These are phyloP conservation scores for Canavalia gladiata DNA, from an alignment of 306 rosid species.

Conservation along the genomic window DNA sequence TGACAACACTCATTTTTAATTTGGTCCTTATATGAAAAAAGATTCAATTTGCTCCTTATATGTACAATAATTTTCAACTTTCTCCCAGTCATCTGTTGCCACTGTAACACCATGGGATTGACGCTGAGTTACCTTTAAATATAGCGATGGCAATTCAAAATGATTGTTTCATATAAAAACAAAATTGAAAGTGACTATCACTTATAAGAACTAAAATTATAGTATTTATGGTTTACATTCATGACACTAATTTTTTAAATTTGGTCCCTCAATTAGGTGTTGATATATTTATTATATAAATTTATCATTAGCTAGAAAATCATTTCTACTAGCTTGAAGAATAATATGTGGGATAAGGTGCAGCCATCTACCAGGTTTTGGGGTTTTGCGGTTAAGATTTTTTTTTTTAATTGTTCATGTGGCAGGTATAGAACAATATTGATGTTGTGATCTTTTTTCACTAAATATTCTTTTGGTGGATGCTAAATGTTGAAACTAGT, in stretches of 20 bases:
- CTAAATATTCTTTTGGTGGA: not conserved
- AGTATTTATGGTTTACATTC: not conserved
- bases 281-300: not conserved
- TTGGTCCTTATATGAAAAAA: not conserved
- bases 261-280: not conserved
- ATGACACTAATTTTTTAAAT: not conserved
- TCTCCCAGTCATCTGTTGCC: not conserved
- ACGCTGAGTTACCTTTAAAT: not conserved
- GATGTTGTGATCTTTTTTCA: not conserved
- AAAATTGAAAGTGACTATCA: not conserved
- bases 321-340: not conserved
- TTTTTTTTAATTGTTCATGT: not conserved
- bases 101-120: not conserved
- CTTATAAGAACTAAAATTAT: not conserved
- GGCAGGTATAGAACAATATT: not conserved
- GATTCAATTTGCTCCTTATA: not conserved
- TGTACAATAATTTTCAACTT: not conserved
- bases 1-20: not conserved
- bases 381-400: not conserved
- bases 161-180: not conserved
- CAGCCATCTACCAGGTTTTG: not conserved
- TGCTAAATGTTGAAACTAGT: slow-evolving; percentile 4
- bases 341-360: not conserved
- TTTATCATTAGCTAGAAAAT: not conserved
- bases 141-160: not conserved